Evolutionary conservation across 495 filamentous ascomycete genomes (phyloP).

Genomic region (Aspergillus sparsus): DNA sequence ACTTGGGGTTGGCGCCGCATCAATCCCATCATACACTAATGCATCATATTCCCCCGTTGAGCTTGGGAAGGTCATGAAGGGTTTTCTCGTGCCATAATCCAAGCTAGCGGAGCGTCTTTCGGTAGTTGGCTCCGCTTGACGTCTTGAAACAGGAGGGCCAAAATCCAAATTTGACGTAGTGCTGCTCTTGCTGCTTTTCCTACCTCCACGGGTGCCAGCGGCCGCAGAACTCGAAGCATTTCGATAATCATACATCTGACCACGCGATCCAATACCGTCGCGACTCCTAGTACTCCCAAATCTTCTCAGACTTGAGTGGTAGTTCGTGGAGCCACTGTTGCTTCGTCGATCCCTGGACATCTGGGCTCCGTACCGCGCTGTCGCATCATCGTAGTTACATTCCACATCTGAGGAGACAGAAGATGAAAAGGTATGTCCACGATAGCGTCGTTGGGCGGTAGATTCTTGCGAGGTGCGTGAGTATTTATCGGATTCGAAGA

Average conservation of each 20-base stretch:
- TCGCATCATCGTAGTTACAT: conserved; percentile 65
- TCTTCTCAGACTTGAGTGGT: conserved; percentile 60
- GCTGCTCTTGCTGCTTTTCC: conserved; percentile 74
- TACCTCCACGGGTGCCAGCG: conserved; percentile 30
- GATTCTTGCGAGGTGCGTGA: conserved; percentile 31
- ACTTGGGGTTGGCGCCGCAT: conserved; percentile 87
- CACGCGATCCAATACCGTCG: conserved; percentile 40
- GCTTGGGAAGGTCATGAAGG: conserved; percentile 34
- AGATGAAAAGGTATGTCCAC: conserved; percentile 65
- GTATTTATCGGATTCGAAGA: conserved; percentile 37
- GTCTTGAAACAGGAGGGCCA: conserved; percentile 44
- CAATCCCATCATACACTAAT: conserved; percentile 58
- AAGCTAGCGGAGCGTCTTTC: conserved; percentile 76
- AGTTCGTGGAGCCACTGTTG: conserved; percentile 73
- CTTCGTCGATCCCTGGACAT: conserved; percentile 63
- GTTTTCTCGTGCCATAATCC: conserved; percentile 58
- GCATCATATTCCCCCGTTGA: conserved; percentile 27
- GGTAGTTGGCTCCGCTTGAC: conserved; percentile 57
- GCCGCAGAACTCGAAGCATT: conserved; percentile 5
- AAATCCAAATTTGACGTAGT: conserved; percentile 69
- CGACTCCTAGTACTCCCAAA: conserved; percentile 62
- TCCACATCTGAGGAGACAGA: conserved; percentile 76
- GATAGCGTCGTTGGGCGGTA: conserved; percentile 42
- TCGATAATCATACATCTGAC: conserved; percentile 30
- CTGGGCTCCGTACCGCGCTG: conserved; percentile 60